Percentiles rank a stretch among this genome's conserved stretches.
Conservation (phyloP, 768 basidiomycete species). For the Mycena floridula region DNA sequence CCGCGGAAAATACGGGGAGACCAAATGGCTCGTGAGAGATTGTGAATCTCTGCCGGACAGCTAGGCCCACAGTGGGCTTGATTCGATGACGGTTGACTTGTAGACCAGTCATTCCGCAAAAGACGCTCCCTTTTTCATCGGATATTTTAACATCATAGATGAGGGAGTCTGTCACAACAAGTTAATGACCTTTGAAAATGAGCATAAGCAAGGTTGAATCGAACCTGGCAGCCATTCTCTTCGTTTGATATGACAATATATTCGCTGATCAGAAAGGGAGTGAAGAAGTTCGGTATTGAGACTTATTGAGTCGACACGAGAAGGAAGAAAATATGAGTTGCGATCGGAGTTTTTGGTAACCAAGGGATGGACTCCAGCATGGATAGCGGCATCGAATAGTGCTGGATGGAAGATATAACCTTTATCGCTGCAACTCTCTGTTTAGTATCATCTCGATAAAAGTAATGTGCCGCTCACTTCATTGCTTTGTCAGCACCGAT, state of each 20-base stretch:
- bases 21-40: too few relatives aligned
- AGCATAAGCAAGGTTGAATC: background rate
- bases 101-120: too few relatives aligned
- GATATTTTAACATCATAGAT: background rate
- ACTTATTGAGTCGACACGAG: conserved; percentile 12
- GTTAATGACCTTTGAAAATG: background rate
- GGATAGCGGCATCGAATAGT: conserved; percentile 29
- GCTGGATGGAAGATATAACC: conserved; percentile 28
- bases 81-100: too few relatives aligned
- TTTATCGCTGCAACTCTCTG: conserved; percentile 8
- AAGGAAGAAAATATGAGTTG: conserved; percentile 26
- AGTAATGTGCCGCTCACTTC: background rate
- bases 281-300: conserved; percentile 9
- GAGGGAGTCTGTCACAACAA: background rate
- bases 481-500: background rate
- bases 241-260: conserved; percentile 18
- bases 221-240: conserved; percentile 24
- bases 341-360: conserved; percentile 22
- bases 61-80: too few relatives aligned
- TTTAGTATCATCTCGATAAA: background rate
- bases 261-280: background rate
- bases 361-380: conserved; percentile 22
- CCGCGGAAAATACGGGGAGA: too few relatives aligned
- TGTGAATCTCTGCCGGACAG: too few relatives aligned
- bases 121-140: background rate